Evolutionary conservation across 2,329 filamentous ascomycete genomes (phyloP), one percentile per base, ranked within the genome.

Genomic region (Myriosclerotinia scirpicola): DNA sequence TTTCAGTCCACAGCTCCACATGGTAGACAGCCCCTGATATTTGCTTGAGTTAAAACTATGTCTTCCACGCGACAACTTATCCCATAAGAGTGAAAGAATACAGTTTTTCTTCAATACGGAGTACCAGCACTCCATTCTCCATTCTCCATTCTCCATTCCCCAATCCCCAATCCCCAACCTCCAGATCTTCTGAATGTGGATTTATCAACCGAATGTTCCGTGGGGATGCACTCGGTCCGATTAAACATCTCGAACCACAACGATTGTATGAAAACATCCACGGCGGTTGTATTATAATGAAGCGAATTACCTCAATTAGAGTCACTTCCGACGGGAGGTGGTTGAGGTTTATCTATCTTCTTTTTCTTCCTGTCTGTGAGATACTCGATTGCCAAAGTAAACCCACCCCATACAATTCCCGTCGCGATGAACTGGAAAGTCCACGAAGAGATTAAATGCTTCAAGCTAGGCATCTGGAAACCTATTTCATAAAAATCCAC

Each of bases 381-480:
- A 46, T 44, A 59, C 40, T 74, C 71, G 9, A 69, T 69, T 4
- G 63, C 68, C 15, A 72, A 64, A 3, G 73, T 73, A 48, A 73
- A 73, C 12, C 71, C 71, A 30, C 67, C 66, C 75, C 75, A 76
- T 5, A 75, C 61, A 59, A 66, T 52, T 52, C 66, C 66, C 14
- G 56, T 61, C 12, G 40, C 54, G 15, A 67, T 53, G 9, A 44
- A 52, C 58, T 77, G 75, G 36, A 75, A 62, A 15, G 70, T 62
- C 54, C 73, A 69, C 0, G 69, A 68, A 12, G 67, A 61, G 14
- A 74, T 34, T 20, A 77, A 59, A 52, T 74, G 76, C 3, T 58
- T 46, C 17, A 69, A 62, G 22, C 68, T 68, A 34, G 66, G 69
- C 11, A 71, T 55, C 30, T 59, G 62, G 20, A 69, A 53, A 9